These are phyloP conservation scores for Aaosphaeria pasadenensis DNA, from an alignment of 2,329 filamentous ascomycete species.

Conservation along the genomic window DNA sequence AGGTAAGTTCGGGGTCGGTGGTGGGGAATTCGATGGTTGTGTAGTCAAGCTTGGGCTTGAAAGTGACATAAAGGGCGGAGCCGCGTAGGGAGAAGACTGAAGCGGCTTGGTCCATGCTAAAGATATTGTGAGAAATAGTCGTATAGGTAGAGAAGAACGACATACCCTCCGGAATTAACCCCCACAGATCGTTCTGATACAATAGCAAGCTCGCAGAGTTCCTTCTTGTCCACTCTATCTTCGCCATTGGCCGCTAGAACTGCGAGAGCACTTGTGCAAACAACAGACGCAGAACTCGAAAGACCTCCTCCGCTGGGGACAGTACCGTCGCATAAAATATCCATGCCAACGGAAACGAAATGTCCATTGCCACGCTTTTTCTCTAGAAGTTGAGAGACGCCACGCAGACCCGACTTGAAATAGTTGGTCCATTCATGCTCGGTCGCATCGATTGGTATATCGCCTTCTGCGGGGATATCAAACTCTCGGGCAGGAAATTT, in stretches of 20 bases:
- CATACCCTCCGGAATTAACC: constrained; percentile 91
- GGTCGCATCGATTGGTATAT: constrained; percentile 71
- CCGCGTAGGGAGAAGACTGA: constrained; percentile 89
- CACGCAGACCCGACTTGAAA: constrained; percentile 87
- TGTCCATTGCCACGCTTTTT: constrained; percentile 57
- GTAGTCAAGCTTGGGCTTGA: constrained; percentile 74
- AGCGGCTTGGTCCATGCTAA: constrained; percentile 92
- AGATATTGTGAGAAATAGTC: constrained; percentile 9
- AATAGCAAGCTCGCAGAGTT: constrained; percentile 87
- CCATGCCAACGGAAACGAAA: constrained; percentile 73
- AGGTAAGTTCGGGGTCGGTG: constrained; percentile 78
- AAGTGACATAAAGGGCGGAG: constrained; percentile 85
- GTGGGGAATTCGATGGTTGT: constrained; percentile 78
- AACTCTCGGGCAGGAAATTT: constrained; percentile 78
- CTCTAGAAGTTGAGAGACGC: constrained; percentile 74
- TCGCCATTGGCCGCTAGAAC: constrained; percentile 84
- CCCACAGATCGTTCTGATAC: constrained; percentile 92
- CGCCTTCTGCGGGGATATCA: constrained; percentile 58
- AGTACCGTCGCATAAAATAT: constrained; percentile 85
- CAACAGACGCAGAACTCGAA: constrained; percentile 90
- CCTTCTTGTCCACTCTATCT: constrained; percentile 78
- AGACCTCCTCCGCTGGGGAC: constrained; percentile 90
- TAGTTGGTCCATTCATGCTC: constrained; percentile 97
- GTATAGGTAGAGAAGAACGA: constrained; percentile 1
- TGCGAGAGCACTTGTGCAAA: constrained; percentile 83